These are phyloP conservation scores for Saussurea involucrata DNA, from an alignment of 129 eudicot genomes.

Conservation along the genomic window DNA sequence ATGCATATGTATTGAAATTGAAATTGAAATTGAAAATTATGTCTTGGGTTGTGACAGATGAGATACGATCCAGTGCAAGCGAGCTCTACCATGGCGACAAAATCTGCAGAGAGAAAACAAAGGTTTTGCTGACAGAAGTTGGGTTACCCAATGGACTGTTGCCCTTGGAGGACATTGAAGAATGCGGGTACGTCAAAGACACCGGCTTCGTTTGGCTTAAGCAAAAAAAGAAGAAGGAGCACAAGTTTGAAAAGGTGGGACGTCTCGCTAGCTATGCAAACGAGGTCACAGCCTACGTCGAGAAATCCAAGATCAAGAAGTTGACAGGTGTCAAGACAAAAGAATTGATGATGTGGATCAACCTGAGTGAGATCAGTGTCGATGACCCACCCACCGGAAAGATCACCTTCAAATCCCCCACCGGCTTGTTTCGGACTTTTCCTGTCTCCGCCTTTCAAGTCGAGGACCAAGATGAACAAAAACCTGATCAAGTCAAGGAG, in stretches of 20 bases:
- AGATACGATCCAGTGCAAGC: conserved; percentile 46
- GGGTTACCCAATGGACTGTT: conserved; percentile 57
- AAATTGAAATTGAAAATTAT: conserved; percentile 1
- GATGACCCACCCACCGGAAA: conserved; percentile 51
- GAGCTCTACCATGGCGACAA: conserved; percentile 52
- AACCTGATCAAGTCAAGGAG: conserved; percentile 36
- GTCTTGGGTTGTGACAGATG: conserved; percentile 48
- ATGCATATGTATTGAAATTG: no score
- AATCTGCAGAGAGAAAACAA: conserved; percentile 39
- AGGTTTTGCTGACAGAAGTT: conserved; percentile 38
- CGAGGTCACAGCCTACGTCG: conserved; percentile 48
- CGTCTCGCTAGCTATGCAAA: conserved; percentile 36
- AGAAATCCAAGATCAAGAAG: conserved; percentile 54
- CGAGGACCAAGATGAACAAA: conserved; percentile 24
- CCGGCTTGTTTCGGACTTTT: conserved; percentile 57
- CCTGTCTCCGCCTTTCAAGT: conserved; percentile 54
- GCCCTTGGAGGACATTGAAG: conserved; percentile 51
- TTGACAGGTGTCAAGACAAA: conserved; percentile 72
- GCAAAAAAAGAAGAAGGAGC: conserved; percentile 47
- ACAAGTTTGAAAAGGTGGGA: conserved; percentile 46
- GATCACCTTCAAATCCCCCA: conserved; percentile 53
- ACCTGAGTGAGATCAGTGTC: conserved; percentile 44
- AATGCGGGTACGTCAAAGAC: conserved; percentile 49
- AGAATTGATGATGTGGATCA: conserved; percentile 62
- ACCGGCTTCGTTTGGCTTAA: conserved; percentile 65